phyloP scores from a whole-genome alignment of 2,329 filamentous ascomycete genomes.

The Penicillium nordicum region DNA sequence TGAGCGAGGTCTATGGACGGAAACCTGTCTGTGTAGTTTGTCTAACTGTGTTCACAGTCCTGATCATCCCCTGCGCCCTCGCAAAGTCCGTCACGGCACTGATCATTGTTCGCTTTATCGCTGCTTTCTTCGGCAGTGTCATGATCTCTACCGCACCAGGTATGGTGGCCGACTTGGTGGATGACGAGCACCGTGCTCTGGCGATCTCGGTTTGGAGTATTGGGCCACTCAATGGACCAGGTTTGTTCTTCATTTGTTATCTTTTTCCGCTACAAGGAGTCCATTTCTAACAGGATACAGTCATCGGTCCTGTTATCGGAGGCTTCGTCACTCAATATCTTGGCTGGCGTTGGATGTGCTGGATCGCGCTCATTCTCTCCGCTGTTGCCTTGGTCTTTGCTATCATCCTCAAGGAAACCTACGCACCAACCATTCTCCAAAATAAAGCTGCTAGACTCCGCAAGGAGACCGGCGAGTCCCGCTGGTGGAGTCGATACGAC shows the following conservation, averaged over 20 bases:
- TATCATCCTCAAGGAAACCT: constrained; percentile 67
- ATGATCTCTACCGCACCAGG: constrained; percentile 83
- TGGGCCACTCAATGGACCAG: constrained; percentile 75
- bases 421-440: constrained; percentile 67
- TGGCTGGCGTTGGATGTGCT: constrained; percentile 86
- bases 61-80: constrained; percentile 69
- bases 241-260: constrained; percentile 22
- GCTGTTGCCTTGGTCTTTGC: constrained; percentile 61
- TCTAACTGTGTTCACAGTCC: constrained; percentile 60
- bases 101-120: constrained; percentile 71
- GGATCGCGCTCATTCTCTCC: constrained; percentile 71
- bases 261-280: no score
- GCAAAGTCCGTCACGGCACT: constrained; percentile 65
- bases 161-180: constrained; percentile 77
- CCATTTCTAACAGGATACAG: constrained; percentile 18
- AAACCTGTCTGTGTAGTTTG: constrained; percentile 64
- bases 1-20: constrained; percentile 50
- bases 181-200: constrained; percentile 74
- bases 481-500: constrained; percentile 80
- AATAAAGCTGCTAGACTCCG: constrained; percentile 61
- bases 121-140: constrained; percentile 69
- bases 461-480: constrained; percentile 65
- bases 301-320: constrained; percentile 68
- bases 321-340: constrained; percentile 69
- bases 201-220: constrained; percentile 80